Percentiles rank a stretch among this genome's conserved stretches.
Conservation (phyloP, 192 early-diverging fungal species). For the Dispira simplex region DNA sequence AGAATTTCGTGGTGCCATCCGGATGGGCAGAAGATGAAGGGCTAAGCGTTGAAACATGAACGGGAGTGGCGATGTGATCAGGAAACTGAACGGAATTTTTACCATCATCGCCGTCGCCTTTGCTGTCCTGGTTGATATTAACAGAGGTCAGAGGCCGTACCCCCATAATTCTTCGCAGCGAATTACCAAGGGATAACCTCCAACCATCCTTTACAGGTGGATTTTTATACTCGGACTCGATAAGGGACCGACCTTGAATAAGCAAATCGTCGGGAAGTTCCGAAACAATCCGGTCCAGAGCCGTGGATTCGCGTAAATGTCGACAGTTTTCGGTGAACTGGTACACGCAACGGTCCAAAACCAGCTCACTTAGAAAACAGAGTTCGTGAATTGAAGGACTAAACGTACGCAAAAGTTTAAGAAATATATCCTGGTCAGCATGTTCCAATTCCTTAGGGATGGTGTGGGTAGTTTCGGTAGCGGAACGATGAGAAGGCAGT, state of each 20-base stretch:
- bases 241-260: not conserved
- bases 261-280: not conserved
- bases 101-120: not conserved
- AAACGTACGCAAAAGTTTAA: not conserved
- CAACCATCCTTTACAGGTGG: not conserved
- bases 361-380: not conserved
- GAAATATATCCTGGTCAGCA: not conserved
- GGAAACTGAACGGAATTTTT: not conserved
- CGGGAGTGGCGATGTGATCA: not conserved
- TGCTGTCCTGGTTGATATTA: not conserved
- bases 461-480: not conserved
- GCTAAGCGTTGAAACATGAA: not conserved
- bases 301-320: not conserved
- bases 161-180: not conserved
- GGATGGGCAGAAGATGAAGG: not conserved
- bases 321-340: constrained; percentile 1
- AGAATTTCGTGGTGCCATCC: not conserved
- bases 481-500: not conserved
- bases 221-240: not conserved
- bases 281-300: not conserved
- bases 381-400: constrained; percentile 7
- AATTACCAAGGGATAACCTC: not conserved
- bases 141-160: not conserved
- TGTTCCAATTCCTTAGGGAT: not conserved
- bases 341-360: constrained; percentile 1